phyloP scores from a whole-genome alignment of 139 green algal genomes.

The Prasinococcaceae sp. region DNA sequence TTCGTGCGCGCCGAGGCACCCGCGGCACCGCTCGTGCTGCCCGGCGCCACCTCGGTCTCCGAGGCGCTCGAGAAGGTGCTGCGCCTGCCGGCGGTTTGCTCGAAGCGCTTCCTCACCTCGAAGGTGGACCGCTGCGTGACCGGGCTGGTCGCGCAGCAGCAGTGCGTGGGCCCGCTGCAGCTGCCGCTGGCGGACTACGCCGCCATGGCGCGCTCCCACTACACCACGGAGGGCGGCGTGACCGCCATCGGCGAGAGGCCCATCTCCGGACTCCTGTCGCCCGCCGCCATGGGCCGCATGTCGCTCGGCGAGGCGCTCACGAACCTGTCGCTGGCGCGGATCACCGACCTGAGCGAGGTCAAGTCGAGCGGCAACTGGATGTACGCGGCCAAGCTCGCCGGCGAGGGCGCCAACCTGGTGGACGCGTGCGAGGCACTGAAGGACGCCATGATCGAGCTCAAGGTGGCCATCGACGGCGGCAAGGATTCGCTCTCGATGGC shows the following conservation, averaged over 20 bases:
- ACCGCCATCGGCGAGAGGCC: conserved; percentile 92
- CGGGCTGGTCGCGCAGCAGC: conserved; percentile 90
- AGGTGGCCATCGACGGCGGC: conserved; percentile 85
- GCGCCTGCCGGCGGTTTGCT: conserved; percentile 73
- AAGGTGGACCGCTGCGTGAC: conserved; percentile 90
- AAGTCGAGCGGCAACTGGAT: conserved; percentile 98
- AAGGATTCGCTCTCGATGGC: conserved; percentile 98
- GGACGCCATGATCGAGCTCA: conserved; percentile 69
- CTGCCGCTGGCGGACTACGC: conserved; percentile 80
- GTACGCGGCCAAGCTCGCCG: conserved; percentile 93
- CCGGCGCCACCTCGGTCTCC: conserved; percentile 22
- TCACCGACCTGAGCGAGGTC: conserved; percentile 66
- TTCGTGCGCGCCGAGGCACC: conserved; percentile 27
- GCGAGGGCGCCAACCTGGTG: conserved; percentile 89
- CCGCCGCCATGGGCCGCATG: conserved; percentile 83
- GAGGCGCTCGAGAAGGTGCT: conserved; percentile 65
- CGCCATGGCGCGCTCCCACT: conserved; percentile 57
- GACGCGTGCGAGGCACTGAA: conserved; percentile 64
- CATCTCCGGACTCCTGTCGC: conserved; percentile 68
- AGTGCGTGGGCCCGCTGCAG: conserved; percentile 87
- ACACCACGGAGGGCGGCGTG: conserved; percentile 53
- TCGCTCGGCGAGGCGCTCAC: conserved; percentile 85
- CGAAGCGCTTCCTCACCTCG: conserved; percentile 96
- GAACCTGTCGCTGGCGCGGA: conserved; percentile 72
- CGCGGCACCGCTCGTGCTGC: conserved; percentile 35